Conservation (phyloP, 2,329 filamentous ascomycete genomes). For the Neophaeococcomyces aloes region DNA sequence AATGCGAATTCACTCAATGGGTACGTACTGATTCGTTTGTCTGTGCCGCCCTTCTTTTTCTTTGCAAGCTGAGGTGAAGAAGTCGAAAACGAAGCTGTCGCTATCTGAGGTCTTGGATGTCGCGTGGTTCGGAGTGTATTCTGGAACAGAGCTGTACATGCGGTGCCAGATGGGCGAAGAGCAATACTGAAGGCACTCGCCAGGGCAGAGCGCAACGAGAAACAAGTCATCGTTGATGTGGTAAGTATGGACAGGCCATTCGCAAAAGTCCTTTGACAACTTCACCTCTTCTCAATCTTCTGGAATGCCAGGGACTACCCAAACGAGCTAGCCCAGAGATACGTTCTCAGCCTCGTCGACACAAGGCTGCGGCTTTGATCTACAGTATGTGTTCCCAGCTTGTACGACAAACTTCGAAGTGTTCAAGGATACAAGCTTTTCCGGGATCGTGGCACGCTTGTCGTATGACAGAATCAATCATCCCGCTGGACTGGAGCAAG, state of each 20-base stretch:
- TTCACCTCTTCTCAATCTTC: too few relatives aligned
- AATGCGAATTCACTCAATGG: constrained; percentile 9
- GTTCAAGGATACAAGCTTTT: too few relatives aligned
- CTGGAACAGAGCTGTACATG: constrained; percentile 4
- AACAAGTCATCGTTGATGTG: constrained; percentile 21
- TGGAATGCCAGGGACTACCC: too few relatives aligned
- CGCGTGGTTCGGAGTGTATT: constrained; percentile 12
- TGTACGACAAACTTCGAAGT: too few relatives aligned
- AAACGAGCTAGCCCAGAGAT: too few relatives aligned
- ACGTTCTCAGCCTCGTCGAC: too few relatives aligned
- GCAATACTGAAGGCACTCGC: constrained; percentile 37
- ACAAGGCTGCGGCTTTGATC: too few relatives aligned
- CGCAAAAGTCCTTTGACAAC: too few relatives aligned
- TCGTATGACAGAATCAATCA: too few relatives aligned
- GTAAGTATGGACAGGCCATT: not conserved
- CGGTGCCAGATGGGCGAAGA: constrained; percentile 20
- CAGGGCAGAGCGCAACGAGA: constrained; percentile 34
- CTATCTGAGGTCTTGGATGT: constrained; percentile 20
- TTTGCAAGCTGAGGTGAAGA: constrained; percentile 31
- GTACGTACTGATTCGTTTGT: constrained; percentile 38
- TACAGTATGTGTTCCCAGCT: too few relatives aligned
- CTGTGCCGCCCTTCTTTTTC: constrained; percentile 25
- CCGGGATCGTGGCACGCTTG: too few relatives aligned
- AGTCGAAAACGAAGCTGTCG: constrained; percentile 32
- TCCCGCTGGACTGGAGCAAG: too few relatives aligned